Base-by-base conservation (phyloP, 2,329 filamentous ascomycete species). In the Ophiosphaerella herpotricha region DNA sequence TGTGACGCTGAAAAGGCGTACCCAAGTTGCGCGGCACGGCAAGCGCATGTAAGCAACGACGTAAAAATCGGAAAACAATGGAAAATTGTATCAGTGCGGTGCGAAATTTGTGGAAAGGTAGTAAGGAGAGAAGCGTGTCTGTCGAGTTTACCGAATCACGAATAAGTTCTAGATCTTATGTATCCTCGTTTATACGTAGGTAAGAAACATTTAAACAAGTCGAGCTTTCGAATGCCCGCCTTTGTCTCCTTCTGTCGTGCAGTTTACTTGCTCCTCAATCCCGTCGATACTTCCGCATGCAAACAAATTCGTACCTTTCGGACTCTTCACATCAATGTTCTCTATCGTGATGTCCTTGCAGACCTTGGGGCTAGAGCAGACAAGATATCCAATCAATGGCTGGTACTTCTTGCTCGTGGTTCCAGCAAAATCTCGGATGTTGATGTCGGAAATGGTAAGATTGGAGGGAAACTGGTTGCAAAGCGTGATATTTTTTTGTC, bases 401-500 rank as follows among this genome's bases (percentile, higher is more conserved):
- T 73, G 66, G 50, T 74, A 72, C 56, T 76, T 77, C 31, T 62
- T 68, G 57, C 73, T 77, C 1, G 83, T 85, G 1, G 75, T 81
- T 0, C 84, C 84, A 18, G 70, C 68, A 63, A 87, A 80, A 55
- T 85, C 80, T 52, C 75, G 80, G 62, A 86, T 81, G 4, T 75
- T 71, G 39, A 86, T 72, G 52, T 85, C 78, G 14, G 75, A 75
- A 55, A 85, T 84, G 9, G 77, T 82, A 51, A 85, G 63, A 12
- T 76, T 78, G 34, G 81, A 82, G 2, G 84, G 84, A 60, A 74
- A 82, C 67, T 82, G 59, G 37, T 81, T 78, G 72, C 84, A 87
- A n/a, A 85, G 75, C 2, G 83, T 85, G 42, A 81, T 63, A 61
- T 87, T 86, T 52, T 75, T 80, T 70, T 86, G 82, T 7, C 83